Evolutionary conservation across 1,284 basidiomycete species (phyloP).

Genomic region (Tetrapyrgos nigripes): DNA sequence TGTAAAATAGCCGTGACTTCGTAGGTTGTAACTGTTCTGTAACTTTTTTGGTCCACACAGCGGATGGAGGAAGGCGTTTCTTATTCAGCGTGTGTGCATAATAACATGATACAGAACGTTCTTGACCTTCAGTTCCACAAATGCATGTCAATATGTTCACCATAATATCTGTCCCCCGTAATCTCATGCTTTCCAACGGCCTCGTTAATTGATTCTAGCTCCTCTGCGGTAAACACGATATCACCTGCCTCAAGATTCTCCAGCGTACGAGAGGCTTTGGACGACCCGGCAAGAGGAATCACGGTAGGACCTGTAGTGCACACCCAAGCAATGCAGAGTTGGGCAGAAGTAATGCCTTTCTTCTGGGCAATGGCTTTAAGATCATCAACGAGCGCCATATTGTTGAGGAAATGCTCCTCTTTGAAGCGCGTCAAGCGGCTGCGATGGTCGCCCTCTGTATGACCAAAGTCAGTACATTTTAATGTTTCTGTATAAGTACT

Average conservation of each 20-base stretch:
- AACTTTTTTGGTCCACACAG: too few species aligned
- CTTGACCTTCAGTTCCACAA: background rate
- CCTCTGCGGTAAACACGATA: slow-evolving; percentile 46
- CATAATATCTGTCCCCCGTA: slow-evolving; percentile 3
- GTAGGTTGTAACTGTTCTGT: too few species aligned
- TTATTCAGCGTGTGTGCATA: too few species aligned
- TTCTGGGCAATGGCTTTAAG: slow-evolving; percentile 51
- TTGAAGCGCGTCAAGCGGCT: slow-evolving; percentile 28
- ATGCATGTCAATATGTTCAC: background rate
- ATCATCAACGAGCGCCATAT: slow-evolving; percentile 58
- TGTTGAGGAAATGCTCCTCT: slow-evolving; percentile 53
- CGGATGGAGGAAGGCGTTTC: too few species aligned
- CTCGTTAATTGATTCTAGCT: slow-evolving; percentile 42
- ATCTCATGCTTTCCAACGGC: background rate
- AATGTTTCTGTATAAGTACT: too few species aligned
- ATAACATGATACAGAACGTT: too few species aligned
- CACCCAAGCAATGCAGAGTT: slow-evolving; percentile 71
- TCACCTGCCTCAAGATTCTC: slow-evolving; percentile 53
- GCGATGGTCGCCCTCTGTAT: slow-evolving; percentile 33
- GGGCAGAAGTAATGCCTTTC: slow-evolving; percentile 58
- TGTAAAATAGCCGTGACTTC: too few species aligned
- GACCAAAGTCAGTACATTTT: background rate
- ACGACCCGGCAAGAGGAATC: slow-evolving; percentile 62
- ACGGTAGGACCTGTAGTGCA: slow-evolving; percentile 51
- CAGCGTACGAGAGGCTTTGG: slow-evolving; percentile 45